A percentile compares a stretch with the other conserved stretches of the same genome.
Evolutionary conservation across 2,329 filamentous ascomycete genomes (phyloP).

Genomic region (Xylariales sp.): DNA sequence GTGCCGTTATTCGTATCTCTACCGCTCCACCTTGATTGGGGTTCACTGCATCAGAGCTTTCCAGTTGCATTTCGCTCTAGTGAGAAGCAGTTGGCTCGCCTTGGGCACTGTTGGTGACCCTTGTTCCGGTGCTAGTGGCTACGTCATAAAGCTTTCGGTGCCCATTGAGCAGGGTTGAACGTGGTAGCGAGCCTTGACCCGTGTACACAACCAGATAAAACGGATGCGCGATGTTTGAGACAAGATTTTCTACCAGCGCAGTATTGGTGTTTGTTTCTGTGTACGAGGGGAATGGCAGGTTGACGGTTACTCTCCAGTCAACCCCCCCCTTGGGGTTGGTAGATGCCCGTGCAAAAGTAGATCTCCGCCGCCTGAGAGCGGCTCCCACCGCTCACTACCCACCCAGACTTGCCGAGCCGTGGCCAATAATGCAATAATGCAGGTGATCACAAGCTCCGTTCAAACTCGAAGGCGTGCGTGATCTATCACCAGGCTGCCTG

Average conservation of each 20-base stretch:
- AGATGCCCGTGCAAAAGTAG: not conserved
- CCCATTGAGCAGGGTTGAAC: constrained; percentile 6
- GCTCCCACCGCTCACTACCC: constrained; percentile 1
- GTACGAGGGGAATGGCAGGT: no score
- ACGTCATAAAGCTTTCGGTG: constrained; percentile 5
- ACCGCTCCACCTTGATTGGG: no score
- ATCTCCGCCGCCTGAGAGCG: constrained; percentile 3
- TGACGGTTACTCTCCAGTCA: not conserved
- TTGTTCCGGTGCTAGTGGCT: no score
- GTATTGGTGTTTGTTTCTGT: not conserved
- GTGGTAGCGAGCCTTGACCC: constrained; percentile 1
- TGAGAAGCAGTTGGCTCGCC: no score
- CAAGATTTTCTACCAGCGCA: not conserved
- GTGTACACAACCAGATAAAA: not conserved
- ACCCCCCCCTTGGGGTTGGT: not conserved
- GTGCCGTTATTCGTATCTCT: no score
- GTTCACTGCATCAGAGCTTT: no score
- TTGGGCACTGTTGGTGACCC: no score
- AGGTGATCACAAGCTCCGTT: constrained; percentile 4
- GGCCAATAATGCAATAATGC: constrained; percentile 1
- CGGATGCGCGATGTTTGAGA: not conserved
- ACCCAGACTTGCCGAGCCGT: not conserved
- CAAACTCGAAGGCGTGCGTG: not conserved
- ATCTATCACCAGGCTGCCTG: not conserved
- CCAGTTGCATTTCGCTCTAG: no score